Evolutionary conservation across 805 yeast genomes (phyloP).

Genomic region (Myxozyma neotropica): DNA sequence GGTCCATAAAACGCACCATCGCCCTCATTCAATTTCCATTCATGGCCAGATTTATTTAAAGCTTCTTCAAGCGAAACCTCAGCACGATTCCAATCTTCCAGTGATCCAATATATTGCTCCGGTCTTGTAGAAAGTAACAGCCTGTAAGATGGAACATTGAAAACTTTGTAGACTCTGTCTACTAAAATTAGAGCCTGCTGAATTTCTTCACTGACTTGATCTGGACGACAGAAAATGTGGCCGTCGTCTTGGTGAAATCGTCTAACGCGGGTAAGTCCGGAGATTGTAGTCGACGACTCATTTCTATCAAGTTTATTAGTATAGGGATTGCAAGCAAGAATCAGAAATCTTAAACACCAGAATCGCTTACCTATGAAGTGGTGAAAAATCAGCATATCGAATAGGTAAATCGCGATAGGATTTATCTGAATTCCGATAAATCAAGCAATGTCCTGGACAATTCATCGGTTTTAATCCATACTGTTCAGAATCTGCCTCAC

Average conservation of each 20-base stretch:
- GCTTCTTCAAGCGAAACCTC: slow-evolving; percentile 83
- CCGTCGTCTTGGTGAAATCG: slow-evolving; percentile 99
- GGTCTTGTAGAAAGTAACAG: slow-evolving; percentile 98
- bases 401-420: slow-evolving; percentile 96
- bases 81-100: slow-evolving; percentile 92
- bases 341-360: too few relatives aligned
- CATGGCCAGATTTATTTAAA: slow-evolving; percentile 79
- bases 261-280: slow-evolving; percentile 95
- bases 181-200: slow-evolving; percentile 83
- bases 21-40: slow-evolving; percentile 94
- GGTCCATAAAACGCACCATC: slow-evolving; percentile 99
- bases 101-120: slow-evolving; percentile 91
- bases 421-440: slow-evolving; percentile 90
- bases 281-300: slow-evolving; percentile 92
- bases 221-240: slow-evolving; percentile 92
- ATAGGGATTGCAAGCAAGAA: background rate
- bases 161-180: slow-evolving; percentile 80
- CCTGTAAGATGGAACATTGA: slow-evolving; percentile 85
- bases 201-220: slow-evolving; percentile 86
- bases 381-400: slow-evolving; percentile 99
- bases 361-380: slow-evolving; percentile 68
- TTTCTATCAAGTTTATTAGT: slow-evolving; percentile 46
- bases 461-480: slow-evolving; percentile 95
- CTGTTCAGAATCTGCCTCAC: slow-evolving; percentile 41
- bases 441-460: slow-evolving; percentile 94